Base-by-base conservation (phyloP, 2,329 filamentous ascomycete species). In the Colletotrichum destructivum region DNA sequence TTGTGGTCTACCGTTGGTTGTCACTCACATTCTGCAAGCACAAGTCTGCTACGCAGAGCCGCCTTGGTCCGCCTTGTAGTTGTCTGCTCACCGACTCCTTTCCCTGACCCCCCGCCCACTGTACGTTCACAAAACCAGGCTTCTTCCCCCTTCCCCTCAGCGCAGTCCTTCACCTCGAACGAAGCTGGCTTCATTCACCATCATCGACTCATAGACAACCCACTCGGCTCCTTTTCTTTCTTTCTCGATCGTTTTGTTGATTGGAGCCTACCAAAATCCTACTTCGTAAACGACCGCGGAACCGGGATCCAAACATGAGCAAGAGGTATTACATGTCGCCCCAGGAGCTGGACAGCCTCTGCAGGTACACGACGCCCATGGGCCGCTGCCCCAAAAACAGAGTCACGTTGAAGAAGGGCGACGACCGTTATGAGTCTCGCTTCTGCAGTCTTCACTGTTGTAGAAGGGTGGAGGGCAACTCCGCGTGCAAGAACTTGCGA, bases 361-460 rank as follows among this genome's bases (percentile, higher is more conserved):
- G 73, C 54, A 69, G 55, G 51, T 73, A 72, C 46, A 46, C 56
- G 4, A 64, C 52, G 21, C 23, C 54, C 18, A 40, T 62, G 44
- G 71, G 73, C 13, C 67, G 71, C 18, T 74, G 73, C 23, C 44
- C 51, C 42, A 47, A 72, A 23, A 11, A 13, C 31, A 69, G 54
- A 44, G 67, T 72, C 21, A 71, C 56, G 18, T 57, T 74, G 18
- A 62, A 44, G 21, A 74, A 63, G 31, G 73, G 72, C 16, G 68
- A 64, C 21, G 46, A 12, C 11, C 62, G 47, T 6, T 69, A 44
- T 4, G 16, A 35, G 1, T 73, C 71, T 18, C 61, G 60, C 18
- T 73, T 57, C 47, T 74, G 73, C 67, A 71, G 60, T 26, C 38
- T 66, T 6, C 73, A 74, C 62, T 74, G 73, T 57, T 74, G 73